These are phyloP conservation scores for Leccinum uliginosum DNA, from an alignment of 768 basidiomycete species.

Conservation along the genomic window DNA sequence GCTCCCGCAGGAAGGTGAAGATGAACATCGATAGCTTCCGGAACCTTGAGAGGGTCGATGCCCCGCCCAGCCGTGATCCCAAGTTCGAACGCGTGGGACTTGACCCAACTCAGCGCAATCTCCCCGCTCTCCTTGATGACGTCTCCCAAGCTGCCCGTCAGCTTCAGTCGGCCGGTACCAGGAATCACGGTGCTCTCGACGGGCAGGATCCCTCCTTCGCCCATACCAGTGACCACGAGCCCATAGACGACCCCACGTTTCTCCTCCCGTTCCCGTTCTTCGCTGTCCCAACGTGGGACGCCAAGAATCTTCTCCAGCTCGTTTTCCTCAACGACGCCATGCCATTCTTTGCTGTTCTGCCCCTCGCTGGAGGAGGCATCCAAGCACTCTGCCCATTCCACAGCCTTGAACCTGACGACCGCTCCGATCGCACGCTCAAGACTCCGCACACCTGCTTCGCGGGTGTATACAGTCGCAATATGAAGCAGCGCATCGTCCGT, in stretches of 20 bases:
- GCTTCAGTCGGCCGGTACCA: constrained; percentile 65
- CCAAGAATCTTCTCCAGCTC: constrained; percentile 87
- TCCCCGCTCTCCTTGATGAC: constrained; percentile 92
- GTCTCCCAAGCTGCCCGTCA: constrained; percentile 84
- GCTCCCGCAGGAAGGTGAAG: constrained; percentile 87
- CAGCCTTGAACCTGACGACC: constrained; percentile 89
- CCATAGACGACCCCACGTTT: constrained; percentile 78
- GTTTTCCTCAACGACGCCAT: constrained; percentile 52
- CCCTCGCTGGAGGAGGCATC: constrained; percentile 20
- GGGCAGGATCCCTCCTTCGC: constrained; percentile 79
- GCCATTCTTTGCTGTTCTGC: constrained; percentile 42
- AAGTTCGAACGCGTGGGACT: constrained; percentile 75
- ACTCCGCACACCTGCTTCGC: constrained; percentile 90
- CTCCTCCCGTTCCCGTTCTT: constrained; percentile 73
- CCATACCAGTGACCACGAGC: constrained; percentile 83
- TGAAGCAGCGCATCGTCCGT: constrained; percentile 67
- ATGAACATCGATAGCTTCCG: constrained; percentile 76
- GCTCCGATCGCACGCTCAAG: constrained; percentile 84
- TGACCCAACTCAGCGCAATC: constrained; percentile 90
- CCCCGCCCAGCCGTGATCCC: constrained; percentile 66
- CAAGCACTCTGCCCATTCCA: constrained; percentile 77
- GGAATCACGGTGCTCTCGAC: constrained; percentile 82
- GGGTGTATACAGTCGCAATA: constrained; percentile 76
- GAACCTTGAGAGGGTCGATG: constrained; percentile 72
- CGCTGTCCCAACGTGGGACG: constrained; percentile 72